These are phyloP conservation scores for Glutinoglossum americanum DNA, from an alignment of 495 filamentous ascomycete genomes.

Conservation along the genomic window DNA sequence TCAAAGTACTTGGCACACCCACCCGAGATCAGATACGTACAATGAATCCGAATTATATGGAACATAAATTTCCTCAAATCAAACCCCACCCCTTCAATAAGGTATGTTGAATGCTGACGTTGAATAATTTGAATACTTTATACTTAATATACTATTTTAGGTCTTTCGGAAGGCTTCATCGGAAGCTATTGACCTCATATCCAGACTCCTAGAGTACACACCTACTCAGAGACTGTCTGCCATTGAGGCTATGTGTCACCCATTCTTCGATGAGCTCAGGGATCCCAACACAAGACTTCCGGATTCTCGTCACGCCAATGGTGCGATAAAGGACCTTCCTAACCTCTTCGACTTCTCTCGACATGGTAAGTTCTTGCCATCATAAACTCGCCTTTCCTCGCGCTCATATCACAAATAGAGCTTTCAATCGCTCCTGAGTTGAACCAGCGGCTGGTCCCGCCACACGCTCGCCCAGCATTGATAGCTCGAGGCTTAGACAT, in stretches of 20 bases:
- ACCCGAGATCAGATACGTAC: constrained; percentile 98
- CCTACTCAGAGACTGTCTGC: constrained; percentile 87
- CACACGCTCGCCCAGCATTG: constrained; percentile 54
- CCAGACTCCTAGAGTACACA: constrained; percentile 82
- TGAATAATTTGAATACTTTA: background rate
- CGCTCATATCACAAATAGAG: constrained; percentile 31
- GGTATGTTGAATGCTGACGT: constrained; percentile 21
- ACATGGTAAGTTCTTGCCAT: constrained; percentile 45
- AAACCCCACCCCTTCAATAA: constrained; percentile 98
- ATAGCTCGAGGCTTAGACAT: constrained; percentile 67
- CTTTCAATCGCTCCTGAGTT: constrained; percentile 79
- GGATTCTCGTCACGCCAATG: constrained; percentile 74
- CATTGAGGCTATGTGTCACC: constrained; percentile 91
- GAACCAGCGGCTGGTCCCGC: constrained; percentile 71
- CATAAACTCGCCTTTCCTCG: background rate
- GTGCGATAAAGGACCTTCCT: constrained; percentile 59
- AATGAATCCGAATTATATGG: constrained; percentile 99
- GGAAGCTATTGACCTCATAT: constrained; percentile 90
- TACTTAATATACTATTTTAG: constrained; percentile 17
- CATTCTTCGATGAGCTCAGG: constrained; percentile 93
- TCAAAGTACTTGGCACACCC: constrained; percentile 95
- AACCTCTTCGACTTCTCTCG: constrained; percentile 79
- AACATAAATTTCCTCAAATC: constrained; percentile 99
- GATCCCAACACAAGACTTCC: constrained; percentile 74
- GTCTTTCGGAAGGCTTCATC: constrained; percentile 88